Percentiles rank a stretch among this genome's conserved stretches.
Conservation (phyloP, 176 grass and related monocot species). For the Triticum dicoccoides region DNA sequence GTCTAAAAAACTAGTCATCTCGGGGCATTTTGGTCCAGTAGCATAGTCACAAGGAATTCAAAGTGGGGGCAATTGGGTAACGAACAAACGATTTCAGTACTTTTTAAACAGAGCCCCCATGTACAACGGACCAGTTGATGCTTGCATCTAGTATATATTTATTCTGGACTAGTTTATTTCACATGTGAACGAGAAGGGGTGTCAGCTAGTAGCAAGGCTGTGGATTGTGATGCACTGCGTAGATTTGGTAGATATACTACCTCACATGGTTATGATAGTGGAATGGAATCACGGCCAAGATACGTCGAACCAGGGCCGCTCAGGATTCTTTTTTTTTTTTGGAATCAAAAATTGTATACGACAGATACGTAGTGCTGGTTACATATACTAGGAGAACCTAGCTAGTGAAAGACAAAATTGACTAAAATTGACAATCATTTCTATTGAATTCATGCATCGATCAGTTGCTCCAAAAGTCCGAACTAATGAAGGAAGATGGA, state of each 20-base stretch:
- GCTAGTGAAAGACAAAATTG: not conserved
- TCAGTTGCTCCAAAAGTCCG: no score
- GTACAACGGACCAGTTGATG: not conserved
- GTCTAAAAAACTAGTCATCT: no score
- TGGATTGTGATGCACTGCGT: not conserved
- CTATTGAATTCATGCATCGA: no score
- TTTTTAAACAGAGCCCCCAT: no score
- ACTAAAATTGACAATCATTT: no score
- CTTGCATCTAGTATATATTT: not conserved
- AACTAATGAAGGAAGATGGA: no score
- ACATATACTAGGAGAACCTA: not conserved
- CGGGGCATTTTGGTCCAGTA: no score
- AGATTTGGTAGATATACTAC: slow-evolving; percentile 17
- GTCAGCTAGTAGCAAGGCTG: not conserved
- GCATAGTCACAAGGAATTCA: no score
- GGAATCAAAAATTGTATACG: not conserved
- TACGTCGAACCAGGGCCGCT: not conserved
- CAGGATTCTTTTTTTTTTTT: not conserved
- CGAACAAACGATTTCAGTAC: no score
- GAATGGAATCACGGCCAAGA: not conserved
- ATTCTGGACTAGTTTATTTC: not conserved
- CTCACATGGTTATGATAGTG: slow-evolving; percentile 12
- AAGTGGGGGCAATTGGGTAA: no score
- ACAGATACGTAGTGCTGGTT: not conserved
- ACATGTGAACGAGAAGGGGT: not conserved